These are phyloP conservation scores for Teunomyces cretensis DNA, from an alignment of 805 yeast species.

Conservation along the genomic window DNA sequence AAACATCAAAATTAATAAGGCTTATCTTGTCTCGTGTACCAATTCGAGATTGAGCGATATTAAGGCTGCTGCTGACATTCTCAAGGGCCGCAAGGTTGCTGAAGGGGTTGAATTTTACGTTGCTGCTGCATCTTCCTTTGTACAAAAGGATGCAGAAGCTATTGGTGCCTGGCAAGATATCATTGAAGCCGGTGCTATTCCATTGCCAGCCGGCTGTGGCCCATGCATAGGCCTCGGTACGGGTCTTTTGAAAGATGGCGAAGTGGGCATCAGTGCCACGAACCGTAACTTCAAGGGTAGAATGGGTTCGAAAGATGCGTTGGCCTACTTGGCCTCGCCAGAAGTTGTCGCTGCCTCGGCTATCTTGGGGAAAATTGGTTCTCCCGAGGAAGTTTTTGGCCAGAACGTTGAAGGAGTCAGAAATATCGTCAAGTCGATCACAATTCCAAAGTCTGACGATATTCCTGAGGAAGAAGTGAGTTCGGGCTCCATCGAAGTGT, in stretches of 20 bases:
- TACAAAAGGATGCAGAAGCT: slow-evolving; percentile 88
- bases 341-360: slow-evolving; percentile 99
- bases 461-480: slow-evolving; percentile 31
- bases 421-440: slow-evolving; percentile 48
- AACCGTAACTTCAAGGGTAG: slow-evolving; percentile 98
- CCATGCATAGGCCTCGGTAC: slow-evolving; percentile 98
- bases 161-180: slow-evolving; percentile 90
- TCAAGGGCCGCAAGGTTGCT: slow-evolving; percentile 80
- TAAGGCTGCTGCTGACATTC: slow-evolving; percentile 88
- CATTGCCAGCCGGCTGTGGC: slow-evolving; percentile 98
- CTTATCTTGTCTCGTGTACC: slow-evolving; percentile 96
- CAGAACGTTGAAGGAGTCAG: slow-evolving; percentile 42
- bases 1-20: slow-evolving; percentile 82
- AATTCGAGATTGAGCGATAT: slow-evolving; percentile 92
- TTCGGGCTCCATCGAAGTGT: slow-evolving; percentile 57
- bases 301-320: slow-evolving; percentile 97
- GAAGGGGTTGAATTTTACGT: slow-evolving; percentile 92
- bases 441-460: slow-evolving; percentile 24
- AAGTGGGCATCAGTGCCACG: slow-evolving; percentile 97
- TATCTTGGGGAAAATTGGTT: slow-evolving; percentile 88
- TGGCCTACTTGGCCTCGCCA: slow-evolving; percentile 95
- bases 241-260: slow-evolving; percentile 91
- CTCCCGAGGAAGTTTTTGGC: slow-evolving; percentile 83
- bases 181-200: slow-evolving; percentile 88
- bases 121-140: slow-evolving; percentile 95